These are phyloP conservation scores for Wickerhamomyces chambardii DNA, from an alignment of 805 yeast genomes.

Conservation along the genomic window DNA sequence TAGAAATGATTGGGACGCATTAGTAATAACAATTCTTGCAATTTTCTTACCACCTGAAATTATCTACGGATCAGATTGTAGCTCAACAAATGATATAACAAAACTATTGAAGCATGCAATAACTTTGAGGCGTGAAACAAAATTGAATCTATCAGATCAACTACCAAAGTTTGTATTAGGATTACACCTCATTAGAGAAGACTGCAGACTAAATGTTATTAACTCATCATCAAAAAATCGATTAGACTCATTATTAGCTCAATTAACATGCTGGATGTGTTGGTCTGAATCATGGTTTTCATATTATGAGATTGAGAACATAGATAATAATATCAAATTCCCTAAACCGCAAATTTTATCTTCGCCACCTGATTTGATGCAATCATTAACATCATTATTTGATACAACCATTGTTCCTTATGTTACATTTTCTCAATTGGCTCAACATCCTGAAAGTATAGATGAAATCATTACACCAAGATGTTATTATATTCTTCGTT, in stretches of 20 bases:
- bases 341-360: constrained; percentile 25
- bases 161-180: constrained; percentile 58
- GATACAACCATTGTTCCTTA: constrained; percentile 38
- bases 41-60: constrained; percentile 37
- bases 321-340: constrained; percentile 33
- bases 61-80: constrained; percentile 10
- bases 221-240: constrained; percentile 23
- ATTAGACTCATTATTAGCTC: constrained; percentile 49
- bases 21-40: constrained; percentile 40
- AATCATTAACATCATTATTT: constrained; percentile 44
- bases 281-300: constrained; percentile 63
- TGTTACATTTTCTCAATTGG: constrained; percentile 56
- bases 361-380: constrained; percentile 52
- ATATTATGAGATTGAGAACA: constrained; percentile 36
- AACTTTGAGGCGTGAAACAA: constrained; percentile 10
- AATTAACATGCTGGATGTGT: constrained; percentile 57
- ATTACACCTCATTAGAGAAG: constrained; percentile 74
- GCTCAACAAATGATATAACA: constrained; percentile 6
- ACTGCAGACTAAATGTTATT: constrained; percentile 48
- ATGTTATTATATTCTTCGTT: constrained; percentile 44
- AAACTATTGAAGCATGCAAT: constrained; percentile 5
- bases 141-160: constrained; percentile 35
- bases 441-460: constrained; percentile 50
- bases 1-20: constrained; percentile 51
- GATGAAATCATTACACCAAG: constrained; percentile 61